These are phyloP conservation scores for Cutaneotrichosporon sp. DNA, from an alignment of 1,284 basidiomycete species.

Conservation along the genomic window DNA sequence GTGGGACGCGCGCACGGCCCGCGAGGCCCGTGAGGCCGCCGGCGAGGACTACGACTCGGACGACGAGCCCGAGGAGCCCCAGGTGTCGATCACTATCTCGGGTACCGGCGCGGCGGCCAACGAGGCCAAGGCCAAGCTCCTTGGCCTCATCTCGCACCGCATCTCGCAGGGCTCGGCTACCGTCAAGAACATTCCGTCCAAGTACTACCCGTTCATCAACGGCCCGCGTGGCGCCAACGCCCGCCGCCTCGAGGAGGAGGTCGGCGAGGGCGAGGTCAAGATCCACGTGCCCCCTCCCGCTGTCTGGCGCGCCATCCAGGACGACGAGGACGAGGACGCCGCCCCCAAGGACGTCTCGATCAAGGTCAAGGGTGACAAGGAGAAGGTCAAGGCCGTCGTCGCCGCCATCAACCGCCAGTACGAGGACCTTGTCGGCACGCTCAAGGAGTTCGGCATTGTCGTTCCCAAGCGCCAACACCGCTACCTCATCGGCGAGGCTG, in stretches of 20 bases:
- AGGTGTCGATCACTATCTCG: slow-evolving; percentile 79
- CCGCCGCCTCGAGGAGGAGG: slow-evolving; percentile 58
- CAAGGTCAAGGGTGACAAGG: slow-evolving; percentile 70
- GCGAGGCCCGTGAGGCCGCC: slow-evolving; percentile 22
- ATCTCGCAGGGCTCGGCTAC: slow-evolving; percentile 77
- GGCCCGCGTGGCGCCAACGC: slow-evolving; percentile 62
- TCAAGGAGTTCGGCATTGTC: slow-evolving; percentile 68
- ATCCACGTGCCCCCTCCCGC: slow-evolving; percentile 59
- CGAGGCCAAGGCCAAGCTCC: slow-evolving; percentile 79
- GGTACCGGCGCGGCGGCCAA: slow-evolving; percentile 79
- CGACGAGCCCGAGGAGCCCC: slow-evolving; percentile 72
- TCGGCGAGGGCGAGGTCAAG: slow-evolving; percentile 59
- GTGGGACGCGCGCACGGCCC: slow-evolving; percentile 36
- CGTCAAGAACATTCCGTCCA: slow-evolving; percentile 79
- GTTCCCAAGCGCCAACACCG: slow-evolving; percentile 95
- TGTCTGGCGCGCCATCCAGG: slow-evolving; percentile 53
- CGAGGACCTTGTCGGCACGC: slow-evolving; percentile 55
- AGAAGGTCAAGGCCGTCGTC: slow-evolving; percentile 72
- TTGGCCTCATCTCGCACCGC: slow-evolving; percentile 82
- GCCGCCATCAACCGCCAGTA: slow-evolving; percentile 72
- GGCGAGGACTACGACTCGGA: slow-evolving; percentile 49
- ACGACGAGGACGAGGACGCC: slow-evolving; percentile 56
- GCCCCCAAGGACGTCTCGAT: slow-evolving; percentile 65
- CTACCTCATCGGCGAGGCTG: slow-evolving; percentile 77
- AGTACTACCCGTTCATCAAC: slow-evolving; percentile 83